Base-by-base conservation (phyloP, 352 stramenopile species). In the Peronospora belbahrii region DNA sequence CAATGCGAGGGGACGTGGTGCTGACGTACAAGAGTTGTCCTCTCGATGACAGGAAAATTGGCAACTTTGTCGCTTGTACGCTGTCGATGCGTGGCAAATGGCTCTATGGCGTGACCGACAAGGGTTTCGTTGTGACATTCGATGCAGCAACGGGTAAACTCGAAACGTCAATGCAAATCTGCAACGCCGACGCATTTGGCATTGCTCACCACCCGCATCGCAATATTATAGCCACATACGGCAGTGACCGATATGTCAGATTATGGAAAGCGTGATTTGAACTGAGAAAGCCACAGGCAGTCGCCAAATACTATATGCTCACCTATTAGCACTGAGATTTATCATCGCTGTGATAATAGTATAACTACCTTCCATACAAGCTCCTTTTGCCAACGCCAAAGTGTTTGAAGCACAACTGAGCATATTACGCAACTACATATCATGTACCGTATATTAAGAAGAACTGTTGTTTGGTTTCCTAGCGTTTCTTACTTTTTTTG, bases 191-290 rank as follows among this genome's bases (percentile, higher is more conserved):
- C 13, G 62, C 83, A 1, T 76, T 93, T 15, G 87, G 87, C 5
- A 55, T 96, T 15, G 63, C 64, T 8, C 85, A 95, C 51, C 87
- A 96, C 39, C 87, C 87, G 3, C 75, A 95, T 46, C 72, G 83
- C 38, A 96, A 96, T 52, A 48, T 96, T 19, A 36, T 96, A 24
- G 87, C 85, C 25, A 96, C 87, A 1, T 95, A 90, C 49, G 79
- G 79, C 15, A 90, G 66, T 20, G 87, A 96, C 32, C 68, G 78
- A 59, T 90, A 90, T 38, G 66, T 93, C 13, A 63, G 81, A 36
- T 41, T 93, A 38, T 93, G 81, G 81, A 87, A 88, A 52, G 76
- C 74, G 19, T 91, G 48, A 83, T 41, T n/a, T n/a, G n/a, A n/a
- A n/a, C n/a, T n/a, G n/a, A n/a, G n/a, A n/a, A n/a, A n/a, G n/a